phyloP scores from a whole-genome alignment of 1,284 basidiomycete species.

The Heliocybe sulcata region DNA sequence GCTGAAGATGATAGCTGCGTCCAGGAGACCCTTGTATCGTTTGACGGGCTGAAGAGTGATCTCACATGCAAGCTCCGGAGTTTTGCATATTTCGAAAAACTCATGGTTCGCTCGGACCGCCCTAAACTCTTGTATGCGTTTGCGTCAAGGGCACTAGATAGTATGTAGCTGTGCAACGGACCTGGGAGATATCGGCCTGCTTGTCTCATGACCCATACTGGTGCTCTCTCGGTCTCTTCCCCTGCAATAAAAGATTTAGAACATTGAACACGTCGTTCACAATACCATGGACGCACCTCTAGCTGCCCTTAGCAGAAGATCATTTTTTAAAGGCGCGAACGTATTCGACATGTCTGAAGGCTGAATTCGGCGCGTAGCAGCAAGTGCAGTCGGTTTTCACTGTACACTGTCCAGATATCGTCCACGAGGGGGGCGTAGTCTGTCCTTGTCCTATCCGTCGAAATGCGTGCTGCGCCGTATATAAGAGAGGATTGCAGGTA shows the following conservation, averaged over 20 bases:
- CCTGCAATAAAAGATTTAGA: slow-evolving; percentile 33
- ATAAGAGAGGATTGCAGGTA: slow-evolving; percentile 1
- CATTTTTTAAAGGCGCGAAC: slow-evolving; percentile 83
- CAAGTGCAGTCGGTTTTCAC: not conserved
- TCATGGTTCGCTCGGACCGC: slow-evolving; percentile 78
- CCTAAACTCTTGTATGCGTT: slow-evolving; percentile 63
- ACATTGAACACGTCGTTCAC: no score
- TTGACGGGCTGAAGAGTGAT: slow-evolving; percentile 90
- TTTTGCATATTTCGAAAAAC: slow-evolving; percentile 92
- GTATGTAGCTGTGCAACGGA: slow-evolving; percentile 27
- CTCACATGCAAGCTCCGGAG: slow-evolving; percentile 77
- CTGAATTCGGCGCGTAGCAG: not conserved
- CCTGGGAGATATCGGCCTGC: slow-evolving; percentile 95
- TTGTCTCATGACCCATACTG: slow-evolving; percentile 99
- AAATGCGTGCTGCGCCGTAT: not conserved
- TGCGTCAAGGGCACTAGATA: not conserved
- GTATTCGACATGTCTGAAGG: slow-evolving; percentile 9
- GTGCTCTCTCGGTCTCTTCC: slow-evolving; percentile 84
- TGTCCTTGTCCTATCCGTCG: not conserved
- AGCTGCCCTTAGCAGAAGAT: slow-evolving; percentile 86
- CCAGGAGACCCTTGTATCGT: slow-evolving; percentile 77
- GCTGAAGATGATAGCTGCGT: slow-evolving; percentile 94
- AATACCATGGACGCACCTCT: slow-evolving; percentile 38
- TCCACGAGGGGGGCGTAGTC: not conserved
- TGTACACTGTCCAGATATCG: no score